Evolutionary conservation across 345 rosid species (phyloP).

Genomic region (Trapa incisa): DNA sequence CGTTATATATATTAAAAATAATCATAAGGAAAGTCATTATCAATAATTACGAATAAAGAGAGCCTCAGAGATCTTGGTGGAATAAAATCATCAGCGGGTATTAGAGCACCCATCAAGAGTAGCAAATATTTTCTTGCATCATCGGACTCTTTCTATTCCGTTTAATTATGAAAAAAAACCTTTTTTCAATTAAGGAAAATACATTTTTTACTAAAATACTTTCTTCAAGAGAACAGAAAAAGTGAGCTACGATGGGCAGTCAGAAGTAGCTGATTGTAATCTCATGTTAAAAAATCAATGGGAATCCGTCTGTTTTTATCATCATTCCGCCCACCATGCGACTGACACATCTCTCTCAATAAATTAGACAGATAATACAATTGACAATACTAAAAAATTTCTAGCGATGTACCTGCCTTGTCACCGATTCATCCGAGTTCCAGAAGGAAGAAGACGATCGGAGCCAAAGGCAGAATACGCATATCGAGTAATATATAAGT

Average conservation of each 20-base stretch:
- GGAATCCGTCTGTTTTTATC: slow-evolving; percentile 56
- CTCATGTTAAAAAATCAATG: slow-evolving; percentile 33
- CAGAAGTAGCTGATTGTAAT: slow-evolving; percentile 39
- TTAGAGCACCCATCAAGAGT: slow-evolving; percentile 29
- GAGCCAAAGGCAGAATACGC: slow-evolving; percentile 32
- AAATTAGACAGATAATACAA: not conserved
- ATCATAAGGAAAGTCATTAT: too few species aligned
- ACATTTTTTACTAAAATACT: not conserved
- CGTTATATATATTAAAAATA: too few species aligned
- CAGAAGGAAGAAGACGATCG: slow-evolving; percentile 9
- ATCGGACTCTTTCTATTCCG: not conserved
- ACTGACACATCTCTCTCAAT: too few species aligned
- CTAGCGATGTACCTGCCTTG: slow-evolving; percentile 29
- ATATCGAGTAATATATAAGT: slow-evolving; percentile 9
- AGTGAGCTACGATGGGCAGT: slow-evolving; percentile 10
- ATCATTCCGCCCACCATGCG: slow-evolving; percentile 21
- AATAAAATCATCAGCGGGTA: slow-evolving; percentile 21
- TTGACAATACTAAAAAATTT: not conserved
- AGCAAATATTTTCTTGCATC: slow-evolving; percentile 23
- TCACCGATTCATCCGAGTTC: slow-evolving; percentile 25
- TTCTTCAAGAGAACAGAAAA: not conserved
- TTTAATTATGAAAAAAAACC: not conserved
- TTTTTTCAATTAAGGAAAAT: not conserved
- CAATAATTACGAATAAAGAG: not conserved
- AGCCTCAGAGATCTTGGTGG: slow-evolving; percentile 57